Percentiles rank a stretch among this genome's conserved stretches.
Evolutionary conservation across 805 yeast genomes (phyloP).

Genomic region (Barnettozyma wickerhamii): DNA sequence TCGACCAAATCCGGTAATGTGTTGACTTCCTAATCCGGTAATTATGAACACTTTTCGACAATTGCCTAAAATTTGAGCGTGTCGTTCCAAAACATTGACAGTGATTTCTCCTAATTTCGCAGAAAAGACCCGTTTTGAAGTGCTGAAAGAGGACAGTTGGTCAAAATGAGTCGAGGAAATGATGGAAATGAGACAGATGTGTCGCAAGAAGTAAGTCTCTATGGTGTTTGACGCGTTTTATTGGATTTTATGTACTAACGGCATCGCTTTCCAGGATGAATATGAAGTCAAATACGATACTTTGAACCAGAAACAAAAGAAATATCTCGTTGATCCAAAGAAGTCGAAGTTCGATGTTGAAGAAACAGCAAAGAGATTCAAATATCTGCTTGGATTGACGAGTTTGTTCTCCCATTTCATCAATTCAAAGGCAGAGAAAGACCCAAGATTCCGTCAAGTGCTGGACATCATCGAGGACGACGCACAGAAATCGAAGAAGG

Average conservation of each 20-base stretch:
- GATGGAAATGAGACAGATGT: background rate
- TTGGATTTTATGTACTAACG: background rate
- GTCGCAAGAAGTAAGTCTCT: background rate
- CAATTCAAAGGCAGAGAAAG: slow-evolving; percentile 57
- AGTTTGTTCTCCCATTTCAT: slow-evolving; percentile 66
- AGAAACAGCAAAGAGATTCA: slow-evolving; percentile 62
- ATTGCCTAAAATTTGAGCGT: background rate
- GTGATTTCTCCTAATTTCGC: too few relatives aligned
- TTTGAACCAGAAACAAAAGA: slow-evolving; percentile 15
- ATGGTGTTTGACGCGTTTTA: background rate
- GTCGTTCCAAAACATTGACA: too few relatives aligned
- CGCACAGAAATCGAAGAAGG: slow-evolving; percentile 15
- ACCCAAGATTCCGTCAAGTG: slow-evolving; percentile 51
- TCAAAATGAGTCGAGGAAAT: background rate
- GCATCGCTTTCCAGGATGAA: background rate
- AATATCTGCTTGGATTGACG: slow-evolving; percentile 61
- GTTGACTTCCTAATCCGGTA: background rate
- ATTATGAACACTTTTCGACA: background rate
- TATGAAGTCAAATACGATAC: slow-evolving; percentile 5
- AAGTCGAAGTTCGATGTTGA: slow-evolving; percentile 44
- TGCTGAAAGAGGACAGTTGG: background rate
- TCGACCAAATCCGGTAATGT: background rate
- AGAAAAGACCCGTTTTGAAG: background rate
- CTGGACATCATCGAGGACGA: slow-evolving; percentile 37
- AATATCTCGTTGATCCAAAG: slow-evolving; percentile 32